These are phyloP conservation scores for Diaporthe sp. DNA, from an alignment of 2,329 filamentous ascomycete genomes.

Conservation along the genomic window DNA sequence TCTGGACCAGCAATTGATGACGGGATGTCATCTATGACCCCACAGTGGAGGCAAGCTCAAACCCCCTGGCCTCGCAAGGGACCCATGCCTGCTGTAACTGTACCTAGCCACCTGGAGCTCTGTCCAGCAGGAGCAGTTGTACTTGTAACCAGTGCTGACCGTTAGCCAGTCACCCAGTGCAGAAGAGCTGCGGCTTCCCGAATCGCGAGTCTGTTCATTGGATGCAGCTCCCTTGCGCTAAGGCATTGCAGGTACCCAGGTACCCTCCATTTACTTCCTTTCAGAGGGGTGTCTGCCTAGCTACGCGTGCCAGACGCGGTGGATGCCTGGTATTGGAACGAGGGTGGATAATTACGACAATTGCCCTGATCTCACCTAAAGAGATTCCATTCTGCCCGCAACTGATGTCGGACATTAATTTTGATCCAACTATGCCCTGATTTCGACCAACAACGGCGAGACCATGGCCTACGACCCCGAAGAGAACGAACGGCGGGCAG, in stretches of 20 bases:
- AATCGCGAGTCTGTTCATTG: constrained; percentile 5
- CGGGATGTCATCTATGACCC: constrained; percentile 38
- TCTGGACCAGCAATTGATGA: constrained; percentile 39
- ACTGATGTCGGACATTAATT: neutral
- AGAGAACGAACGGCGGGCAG: constrained; percentile 64
- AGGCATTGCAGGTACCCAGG: neutral
- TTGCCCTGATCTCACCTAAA: neutral
- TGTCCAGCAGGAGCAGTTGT: neutral
- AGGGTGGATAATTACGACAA: neutral
- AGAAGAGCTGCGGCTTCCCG: constrained; percentile 14
- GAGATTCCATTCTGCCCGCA: neutral
- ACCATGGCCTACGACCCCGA: constrained; percentile 54
- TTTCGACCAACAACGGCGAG: neutral
- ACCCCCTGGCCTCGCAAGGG: constrained; percentile 5
- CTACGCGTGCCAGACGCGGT: constrained; percentile 39
- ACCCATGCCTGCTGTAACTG: neutral
- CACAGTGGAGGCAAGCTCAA: constrained; percentile 36
- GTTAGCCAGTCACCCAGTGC: neutral
- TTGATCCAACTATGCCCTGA: neutral
- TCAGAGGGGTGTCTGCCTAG: constrained; percentile 36
- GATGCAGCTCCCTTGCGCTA: neutral
- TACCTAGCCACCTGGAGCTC: neutral
- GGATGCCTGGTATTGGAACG: constrained; percentile 35
- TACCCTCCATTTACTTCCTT: neutral
- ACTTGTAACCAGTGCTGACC: neutral